phyloP scores from a whole-genome alignment of 1,284 basidiomycete genomes.

The Ganoderma resinaceum region DNA sequence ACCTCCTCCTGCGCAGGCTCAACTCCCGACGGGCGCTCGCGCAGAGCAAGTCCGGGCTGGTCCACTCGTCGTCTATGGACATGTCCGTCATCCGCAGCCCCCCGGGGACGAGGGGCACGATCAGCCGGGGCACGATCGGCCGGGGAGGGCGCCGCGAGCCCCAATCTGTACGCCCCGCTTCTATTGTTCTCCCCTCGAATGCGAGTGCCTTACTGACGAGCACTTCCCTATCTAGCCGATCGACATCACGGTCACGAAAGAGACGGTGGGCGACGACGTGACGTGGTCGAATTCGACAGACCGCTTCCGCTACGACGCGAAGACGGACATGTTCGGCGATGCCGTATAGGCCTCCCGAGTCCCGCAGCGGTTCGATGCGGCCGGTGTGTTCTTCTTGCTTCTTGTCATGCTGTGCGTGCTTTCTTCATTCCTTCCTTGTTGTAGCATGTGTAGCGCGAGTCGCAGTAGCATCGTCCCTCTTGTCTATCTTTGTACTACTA shows the following conservation, averaged over 20 bases:
- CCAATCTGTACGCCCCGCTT: background rate
- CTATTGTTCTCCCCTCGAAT: background rate
- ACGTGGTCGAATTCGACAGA: background rate
- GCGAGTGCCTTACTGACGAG: background rate
- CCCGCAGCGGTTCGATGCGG: background rate
- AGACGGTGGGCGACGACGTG: conserved; percentile 10
- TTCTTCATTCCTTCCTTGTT: background rate
- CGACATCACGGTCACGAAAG: conserved; percentile 21
- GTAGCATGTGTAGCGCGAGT: background rate
- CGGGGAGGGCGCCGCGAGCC: background rate
- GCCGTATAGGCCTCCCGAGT: background rate
- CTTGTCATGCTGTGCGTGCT: background rate
- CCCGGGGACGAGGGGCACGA: background rate
- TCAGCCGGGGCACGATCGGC: conserved; percentile 2
- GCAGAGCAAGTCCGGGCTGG: conserved; percentile 13
- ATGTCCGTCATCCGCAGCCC: conserved; percentile 16
- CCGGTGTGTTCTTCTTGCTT: background rate
- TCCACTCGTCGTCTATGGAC: conserved; percentile 18
- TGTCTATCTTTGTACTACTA: background rate
- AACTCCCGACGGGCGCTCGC: conserved; percentile 24
- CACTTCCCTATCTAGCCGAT: background rate
- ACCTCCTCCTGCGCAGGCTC: conserved; percentile 6
- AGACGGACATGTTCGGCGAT: conserved; percentile 4
- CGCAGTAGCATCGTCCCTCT: background rate
- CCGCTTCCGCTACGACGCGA: conserved; percentile 2